Conservation (phyloP, 768 basidiomycete species). For the Porpolomopsis calyptriformis region DNA sequence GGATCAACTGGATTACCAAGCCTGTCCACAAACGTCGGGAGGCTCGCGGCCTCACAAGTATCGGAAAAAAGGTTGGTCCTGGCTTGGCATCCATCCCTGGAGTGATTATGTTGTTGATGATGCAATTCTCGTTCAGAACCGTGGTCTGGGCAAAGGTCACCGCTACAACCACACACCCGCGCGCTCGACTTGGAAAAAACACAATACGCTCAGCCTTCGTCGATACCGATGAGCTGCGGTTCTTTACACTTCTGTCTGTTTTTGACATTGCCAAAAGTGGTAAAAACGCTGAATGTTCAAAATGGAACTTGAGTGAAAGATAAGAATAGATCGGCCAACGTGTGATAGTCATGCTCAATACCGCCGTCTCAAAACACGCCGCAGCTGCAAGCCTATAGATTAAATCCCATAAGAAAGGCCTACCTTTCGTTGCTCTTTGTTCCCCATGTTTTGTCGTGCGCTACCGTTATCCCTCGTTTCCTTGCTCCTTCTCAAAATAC, state of each 20-base stretch:
- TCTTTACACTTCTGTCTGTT: slow-evolving; percentile 13
- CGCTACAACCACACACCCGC: slow-evolving; percentile 89
- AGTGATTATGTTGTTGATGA: neutral
- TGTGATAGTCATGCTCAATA: slow-evolving; percentile 9
- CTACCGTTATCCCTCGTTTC: neutral
- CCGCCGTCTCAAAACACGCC: neutral
- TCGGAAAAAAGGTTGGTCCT: slow-evolving; percentile 80
- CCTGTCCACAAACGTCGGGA: slow-evolving; percentile 99
- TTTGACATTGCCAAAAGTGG: slow-evolving; percentile 10
- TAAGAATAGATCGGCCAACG: slow-evolving; percentile 5
- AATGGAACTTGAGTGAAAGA: neutral
- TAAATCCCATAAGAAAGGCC: neutral
- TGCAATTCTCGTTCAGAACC: slow-evolving; percentile 47
- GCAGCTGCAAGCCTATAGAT: neutral
- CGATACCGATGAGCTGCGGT: slow-evolving; percentile 62
- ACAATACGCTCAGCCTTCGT: slow-evolving; percentile 94
- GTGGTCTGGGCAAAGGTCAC: slow-evolving; percentile 93
- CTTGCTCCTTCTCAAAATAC: neutral
- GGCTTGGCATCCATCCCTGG: no score
- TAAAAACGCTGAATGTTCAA: neutral
- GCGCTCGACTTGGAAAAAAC: slow-evolving; percentile 89
- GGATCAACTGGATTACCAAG: slow-evolving; percentile 98
- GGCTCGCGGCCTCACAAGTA: slow-evolving; percentile 91
- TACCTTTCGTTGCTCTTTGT: neutral
- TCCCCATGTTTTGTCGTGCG: neutral